phyloP scores from a whole-genome alignment of 345 rosid species.

The Eucalyptus polyanthemos region DNA sequence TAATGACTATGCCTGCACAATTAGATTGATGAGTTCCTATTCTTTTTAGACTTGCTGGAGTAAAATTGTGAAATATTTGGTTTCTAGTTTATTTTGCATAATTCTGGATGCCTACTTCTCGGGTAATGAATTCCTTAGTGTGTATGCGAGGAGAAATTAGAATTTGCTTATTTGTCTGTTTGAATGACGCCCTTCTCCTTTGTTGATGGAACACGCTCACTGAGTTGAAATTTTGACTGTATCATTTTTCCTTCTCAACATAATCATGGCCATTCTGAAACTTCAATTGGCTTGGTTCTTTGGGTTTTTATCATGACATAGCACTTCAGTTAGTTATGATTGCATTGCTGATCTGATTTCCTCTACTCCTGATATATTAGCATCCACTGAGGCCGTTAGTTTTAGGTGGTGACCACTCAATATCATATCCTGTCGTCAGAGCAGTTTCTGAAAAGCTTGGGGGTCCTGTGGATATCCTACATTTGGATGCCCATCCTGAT shows the following conservation, averaged over 20 bases:
- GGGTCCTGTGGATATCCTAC: conserved; percentile 93
- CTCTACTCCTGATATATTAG: conserved; percentile 7
- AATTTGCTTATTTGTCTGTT: neutral
- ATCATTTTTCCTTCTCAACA: neutral
- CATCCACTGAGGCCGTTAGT: conserved; percentile 81
- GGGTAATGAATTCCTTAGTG: neutral
- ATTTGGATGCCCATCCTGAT: conserved; percentile 99
- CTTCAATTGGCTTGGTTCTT: neutral
- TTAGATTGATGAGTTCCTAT: neutral
- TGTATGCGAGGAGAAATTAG: neutral
- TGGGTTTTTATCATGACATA: neutral
- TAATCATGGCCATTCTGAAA: neutral
- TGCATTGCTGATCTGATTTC: neutral
- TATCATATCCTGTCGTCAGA: conserved; percentile 84
- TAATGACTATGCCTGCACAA: neutral
- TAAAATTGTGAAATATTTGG: neutral
- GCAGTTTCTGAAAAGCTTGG: conserved; percentile 95
- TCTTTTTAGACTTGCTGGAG: neutral
- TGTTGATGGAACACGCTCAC: neutral
- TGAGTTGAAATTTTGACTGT: neutral
- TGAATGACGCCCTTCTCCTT: neutral
- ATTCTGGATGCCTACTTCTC: neutral
- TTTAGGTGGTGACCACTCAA: conserved; percentile 97
- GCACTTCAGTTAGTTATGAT: neutral
- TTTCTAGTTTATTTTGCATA: neutral